Base-by-base conservation (phyloP, 1,139 yeast genomes). In the Taphrina pruni region DNA sequence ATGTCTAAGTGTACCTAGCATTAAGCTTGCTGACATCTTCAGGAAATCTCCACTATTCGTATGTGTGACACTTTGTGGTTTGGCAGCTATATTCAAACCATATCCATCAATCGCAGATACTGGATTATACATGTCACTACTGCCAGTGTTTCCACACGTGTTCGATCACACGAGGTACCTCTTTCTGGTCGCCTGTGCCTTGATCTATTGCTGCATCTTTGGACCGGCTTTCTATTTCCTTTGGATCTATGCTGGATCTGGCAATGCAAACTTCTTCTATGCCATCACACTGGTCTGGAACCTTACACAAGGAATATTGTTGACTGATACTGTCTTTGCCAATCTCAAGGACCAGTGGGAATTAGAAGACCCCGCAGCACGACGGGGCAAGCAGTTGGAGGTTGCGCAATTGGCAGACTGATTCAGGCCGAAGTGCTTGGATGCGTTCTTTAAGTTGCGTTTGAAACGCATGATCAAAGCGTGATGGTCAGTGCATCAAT, bases 221-320 rank as follows among this genome's bases (percentile, higher is more conserved):
- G 87, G 96, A 1, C 98, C 98, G 0, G 88, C 92, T 11, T 94
- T 94, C 77, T 92, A 92, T 80, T 92, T 91, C 77, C 84, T 95
- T 73, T 94, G 99, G 99, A 90, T 94, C 73, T 90, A 89, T 69
- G 83, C 91, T 71, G 97, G 97, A 14, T 91, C 95, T 41, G 99
- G 98, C 36, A 94, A 94, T 79, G 88, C 97, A 72, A 94, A 94
- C 79, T 94, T 94, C 81, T 94, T 92, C 81, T 94, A 93, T 80
- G 97, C 98, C 66, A 89, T 94, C 74, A 91, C 95, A 32, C 83
- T 94, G 72, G 89, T 89, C 2, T 89, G 93, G 80, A 88, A 91
- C 0, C 81, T 87, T 17, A 90, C 92, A 2, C 84, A 92, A 74
- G 86, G 87, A 0, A 79, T 90, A 46, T 81, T 90, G 2, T 75